Percentiles rank a stretch among this genome's conserved stretches.
These are phyloP conservation scores for Nicotiana attenuata DNA, from an alignment of 257 asterid genomes.

Conservation along the genomic window DNA sequence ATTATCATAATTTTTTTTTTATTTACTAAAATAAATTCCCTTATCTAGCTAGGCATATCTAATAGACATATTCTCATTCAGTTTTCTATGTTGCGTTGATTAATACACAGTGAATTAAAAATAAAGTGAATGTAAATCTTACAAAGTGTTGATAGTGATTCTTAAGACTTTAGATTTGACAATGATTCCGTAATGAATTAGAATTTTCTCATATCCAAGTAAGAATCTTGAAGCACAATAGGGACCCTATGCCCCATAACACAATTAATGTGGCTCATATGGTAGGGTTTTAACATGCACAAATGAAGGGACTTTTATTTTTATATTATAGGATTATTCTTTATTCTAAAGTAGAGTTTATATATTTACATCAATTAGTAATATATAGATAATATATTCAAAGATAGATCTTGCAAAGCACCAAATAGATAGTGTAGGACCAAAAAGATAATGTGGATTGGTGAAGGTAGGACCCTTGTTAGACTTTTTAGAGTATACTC, in stretches of 20 bases:
- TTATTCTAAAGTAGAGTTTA: neutral
- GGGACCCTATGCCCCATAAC: neutral
- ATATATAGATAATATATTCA: neutral
- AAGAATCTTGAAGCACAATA: neutral
- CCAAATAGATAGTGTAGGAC: neutral
- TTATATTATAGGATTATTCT: neutral
- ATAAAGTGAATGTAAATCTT: neutral
- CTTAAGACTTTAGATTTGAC: neutral
- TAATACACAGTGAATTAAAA: too few species aligned
- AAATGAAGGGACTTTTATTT: neutral
- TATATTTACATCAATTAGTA: neutral
- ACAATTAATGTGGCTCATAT: neutral
- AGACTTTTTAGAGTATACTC: neutral
- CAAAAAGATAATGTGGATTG: neutral
- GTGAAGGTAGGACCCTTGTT: neutral
- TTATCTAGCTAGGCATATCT: too few species aligned
- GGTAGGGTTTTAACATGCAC: neutral
- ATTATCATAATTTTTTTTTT: too few species aligned
- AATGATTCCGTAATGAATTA: neutral
- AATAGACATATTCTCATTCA: too few species aligned
- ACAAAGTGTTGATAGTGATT: constrained; percentile 8
- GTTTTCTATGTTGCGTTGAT: too few species aligned
- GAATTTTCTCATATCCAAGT: neutral
- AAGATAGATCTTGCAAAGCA: neutral
- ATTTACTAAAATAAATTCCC: too few species aligned